Conservation (phyloP, 164 flowering plant genomes). For the Vitis rotundifolia region DNA sequence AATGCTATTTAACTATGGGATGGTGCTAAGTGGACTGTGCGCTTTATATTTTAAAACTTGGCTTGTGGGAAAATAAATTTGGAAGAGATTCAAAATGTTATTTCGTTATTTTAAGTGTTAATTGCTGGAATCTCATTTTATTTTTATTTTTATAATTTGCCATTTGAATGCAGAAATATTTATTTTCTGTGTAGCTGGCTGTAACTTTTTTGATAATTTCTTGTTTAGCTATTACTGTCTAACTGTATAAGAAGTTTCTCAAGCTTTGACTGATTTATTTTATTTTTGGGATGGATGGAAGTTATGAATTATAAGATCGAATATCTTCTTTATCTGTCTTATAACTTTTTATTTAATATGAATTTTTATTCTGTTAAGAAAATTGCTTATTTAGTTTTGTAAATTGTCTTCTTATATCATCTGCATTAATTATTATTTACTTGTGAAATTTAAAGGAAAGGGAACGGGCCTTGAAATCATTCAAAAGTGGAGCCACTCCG, state of each 20-base stretch:
- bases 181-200: neutral
- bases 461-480: conserved; percentile 56
- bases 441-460: conserved; percentile 40
- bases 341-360: too few species aligned
- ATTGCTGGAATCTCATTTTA: neutral
- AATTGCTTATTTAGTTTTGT: neutral
- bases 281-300: too few species aligned
- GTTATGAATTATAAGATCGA: neutral
- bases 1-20: neutral
- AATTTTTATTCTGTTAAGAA: too few species aligned
- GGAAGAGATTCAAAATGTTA: neutral
- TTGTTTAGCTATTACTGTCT: neutral
- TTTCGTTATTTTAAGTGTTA: neutral
- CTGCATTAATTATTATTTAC: neutral
- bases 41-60: neutral
- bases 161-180: neutral
- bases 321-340: neutral
- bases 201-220: neutral
- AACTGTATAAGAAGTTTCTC: too few species aligned
- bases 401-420: neutral
- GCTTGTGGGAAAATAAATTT: neutral
- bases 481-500: conserved; percentile 55
- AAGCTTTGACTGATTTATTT: too few species aligned
- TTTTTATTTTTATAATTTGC: neutral
- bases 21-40: too few species aligned